phyloP scores from a whole-genome alignment of 495 filamentous ascomycete genomes.

The Penicilliopsis zonata region DNA sequence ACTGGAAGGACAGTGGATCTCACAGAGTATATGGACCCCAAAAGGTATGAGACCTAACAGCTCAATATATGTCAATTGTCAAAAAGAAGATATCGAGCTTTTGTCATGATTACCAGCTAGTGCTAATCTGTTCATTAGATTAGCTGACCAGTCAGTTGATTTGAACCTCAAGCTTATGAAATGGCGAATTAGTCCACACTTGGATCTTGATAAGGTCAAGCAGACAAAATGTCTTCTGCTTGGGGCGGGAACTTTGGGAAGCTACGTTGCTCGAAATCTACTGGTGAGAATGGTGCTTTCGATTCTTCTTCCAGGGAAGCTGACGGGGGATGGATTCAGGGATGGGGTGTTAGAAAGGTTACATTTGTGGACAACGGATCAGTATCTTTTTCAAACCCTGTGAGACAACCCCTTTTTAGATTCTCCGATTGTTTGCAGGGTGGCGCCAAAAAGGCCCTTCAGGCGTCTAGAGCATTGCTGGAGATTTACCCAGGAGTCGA shows the following conservation, averaged over 20 bases:
- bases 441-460: slow-evolving; percentile 69
- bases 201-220: slow-evolving; percentile 83
- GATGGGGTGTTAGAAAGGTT: slow-evolving; percentile 94
- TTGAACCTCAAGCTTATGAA: slow-evolving; percentile 97
- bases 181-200: slow-evolving; percentile 83
- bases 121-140: slow-evolving; percentile 19
- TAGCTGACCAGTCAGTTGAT: slow-evolving; percentile 94
- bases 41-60: slow-evolving; percentile 32
- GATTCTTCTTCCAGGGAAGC: no score
- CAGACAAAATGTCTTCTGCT: slow-evolving; percentile 83
- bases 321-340: slow-evolving; percentile 23
- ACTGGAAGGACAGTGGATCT: slow-evolving; percentile 66
- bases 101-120: no score
- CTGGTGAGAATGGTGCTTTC: slow-evolving; percentile 34
- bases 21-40: slow-evolving; percentile 84
- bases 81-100: no score
- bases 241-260: slow-evolving; percentile 90
- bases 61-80: no score
- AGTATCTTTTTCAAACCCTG: slow-evolving; percentile 95
- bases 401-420: slow-evolving; percentile 83
- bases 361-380: slow-evolving; percentile 92
- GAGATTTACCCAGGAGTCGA: slow-evolving; percentile 90
- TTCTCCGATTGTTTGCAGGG: slow-evolving; percentile 83
- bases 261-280: slow-evolving; percentile 81
- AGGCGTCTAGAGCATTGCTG: slow-evolving; percentile 68